Evolutionary conservation across 163 green algal species (phyloP).

Genomic region (Scenedesmus sp.): DNA sequence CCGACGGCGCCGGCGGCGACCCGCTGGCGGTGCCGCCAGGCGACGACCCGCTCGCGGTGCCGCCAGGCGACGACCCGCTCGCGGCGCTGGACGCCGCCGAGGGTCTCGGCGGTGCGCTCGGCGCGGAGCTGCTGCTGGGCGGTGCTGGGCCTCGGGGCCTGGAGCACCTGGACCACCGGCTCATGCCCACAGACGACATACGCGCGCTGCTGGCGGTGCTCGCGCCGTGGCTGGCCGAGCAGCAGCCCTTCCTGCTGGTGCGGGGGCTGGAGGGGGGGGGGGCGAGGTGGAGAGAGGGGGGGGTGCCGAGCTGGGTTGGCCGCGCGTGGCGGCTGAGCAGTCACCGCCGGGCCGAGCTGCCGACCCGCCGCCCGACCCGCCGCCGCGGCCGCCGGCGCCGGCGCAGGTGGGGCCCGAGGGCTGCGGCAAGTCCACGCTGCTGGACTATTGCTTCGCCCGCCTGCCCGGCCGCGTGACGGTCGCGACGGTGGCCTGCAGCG

Average conservation of each 20-base stretch:
- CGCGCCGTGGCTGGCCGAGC: slow-evolving; percentile 70
- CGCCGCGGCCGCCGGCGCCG: background rate
- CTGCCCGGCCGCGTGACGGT: slow-evolving; percentile 51
- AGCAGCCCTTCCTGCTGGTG: slow-evolving; percentile 75
- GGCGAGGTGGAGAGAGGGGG: background rate
- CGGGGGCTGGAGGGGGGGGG: background rate
- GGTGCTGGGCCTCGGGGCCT: background rate
- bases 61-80: slow-evolving; percentile 47
- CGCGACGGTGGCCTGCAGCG: slow-evolving; percentile 76
- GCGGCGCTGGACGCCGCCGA: background rate
- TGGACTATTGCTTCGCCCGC: slow-evolving; percentile 74
- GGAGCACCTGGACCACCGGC: background rate
- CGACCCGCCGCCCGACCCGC: no score
- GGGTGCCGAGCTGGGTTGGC: background rate
- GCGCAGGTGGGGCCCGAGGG: slow-evolving; percentile 70
- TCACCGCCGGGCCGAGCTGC: no score
- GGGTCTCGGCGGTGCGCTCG: no score
- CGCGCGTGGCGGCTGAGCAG: no score
- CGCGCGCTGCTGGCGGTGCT: slow-evolving; percentile 55
- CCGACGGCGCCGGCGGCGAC: background rate
- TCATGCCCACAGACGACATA: slow-evolving; percentile 60
- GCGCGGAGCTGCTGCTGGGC: background rate
- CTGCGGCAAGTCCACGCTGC: slow-evolving; percentile 75
- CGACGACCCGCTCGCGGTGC: slow-evolving; percentile 54
- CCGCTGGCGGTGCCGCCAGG: slow-evolving; percentile 14